Conservation (phyloP, 768 basidiomycete species). For the Mycena galopus region DNA sequence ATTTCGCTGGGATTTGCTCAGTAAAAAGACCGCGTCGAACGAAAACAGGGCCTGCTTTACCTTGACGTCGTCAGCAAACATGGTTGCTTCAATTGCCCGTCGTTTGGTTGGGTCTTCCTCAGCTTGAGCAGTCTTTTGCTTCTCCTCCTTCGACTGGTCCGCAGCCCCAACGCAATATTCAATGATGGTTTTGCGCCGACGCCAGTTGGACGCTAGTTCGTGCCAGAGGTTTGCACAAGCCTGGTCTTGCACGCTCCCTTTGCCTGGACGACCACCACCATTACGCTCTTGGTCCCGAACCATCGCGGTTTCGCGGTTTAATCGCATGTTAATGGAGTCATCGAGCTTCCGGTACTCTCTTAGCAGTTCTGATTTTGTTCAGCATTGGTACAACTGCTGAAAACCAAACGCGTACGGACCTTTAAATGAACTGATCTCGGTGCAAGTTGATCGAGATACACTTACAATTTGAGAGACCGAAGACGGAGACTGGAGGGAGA, state of each 20-base stretch:
- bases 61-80: constrained; percentile 80
- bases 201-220: constrained; percentile 77
- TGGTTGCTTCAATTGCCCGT: constrained; percentile 66
- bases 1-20: constrained; percentile 61
- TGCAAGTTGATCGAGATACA: constrained; percentile 80
- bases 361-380: constrained; percentile 84
- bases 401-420: constrained; percentile 4
- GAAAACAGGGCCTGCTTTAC: constrained; percentile 52
- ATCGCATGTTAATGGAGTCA: constrained; percentile 82
- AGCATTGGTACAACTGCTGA: constrained; percentile 46
- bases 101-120: constrained; percentile 59
- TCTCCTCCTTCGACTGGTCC: constrained; percentile 72
- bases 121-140: constrained; percentile 59
- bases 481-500: constrained; percentile 77
- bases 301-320: constrained; percentile 83
- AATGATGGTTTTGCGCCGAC: constrained; percentile 77
- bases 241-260: constrained; percentile 74
- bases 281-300: constrained; percentile 79
- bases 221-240: constrained; percentile 84
- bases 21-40: not conserved
- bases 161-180: constrained; percentile 81
- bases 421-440: constrained; percentile 26
- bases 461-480: constrained; percentile 77
- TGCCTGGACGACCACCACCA: constrained; percentile 58
- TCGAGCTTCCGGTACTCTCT: constrained; percentile 86